Base-by-base conservation (phyloP, 2,329 filamentous ascomycete species). In the Epichloe hybrida region DNA sequence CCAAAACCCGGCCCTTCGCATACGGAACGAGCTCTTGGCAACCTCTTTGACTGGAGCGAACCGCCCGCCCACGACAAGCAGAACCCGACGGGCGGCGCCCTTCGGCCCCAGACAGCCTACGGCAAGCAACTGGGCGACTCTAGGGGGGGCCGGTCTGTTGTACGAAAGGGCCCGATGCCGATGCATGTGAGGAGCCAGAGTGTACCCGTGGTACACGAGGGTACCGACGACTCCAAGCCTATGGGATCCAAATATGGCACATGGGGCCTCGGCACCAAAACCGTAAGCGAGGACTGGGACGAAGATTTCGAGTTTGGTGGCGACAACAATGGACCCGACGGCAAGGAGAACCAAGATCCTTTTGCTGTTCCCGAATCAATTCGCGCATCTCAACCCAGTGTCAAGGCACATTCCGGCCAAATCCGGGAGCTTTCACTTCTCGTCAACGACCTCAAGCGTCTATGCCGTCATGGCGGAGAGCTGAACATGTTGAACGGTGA, bases 271-370 rank as follows among this genome's bases (percentile, higher is more conserved):
- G 81, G 84, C n/a, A 83, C 80, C 55, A 90, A 90, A 64, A 84
- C 80, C 15, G 82, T 83, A 11, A 90, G 84, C 54, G 88, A 94
- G 63, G 87, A 93, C 61, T 94, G 88, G 88, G 88, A 91, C 58
- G 86, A 90, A 55, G 88, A 94, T 63, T 93, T 94, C 58, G 86
- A 91, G 53, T 90, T 91, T 62, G 76, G 76, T 8, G 71, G 69
- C 27, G 63, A 73, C 35, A 70, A 68, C 42, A 59, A 66, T 37
- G 63, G 54, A 4, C 65, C 65, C n/a, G 63, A 65, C 38, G 66
- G 65, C 36, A 64, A 62, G 31, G 63, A 64, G 27, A 64, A 64
- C 3, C 59, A 61, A 20, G 55, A 62, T 52, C 50, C 60, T 23
- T 67, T 69, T 56, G 61, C 65, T 40, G 64, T 94, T 23, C 88